These are phyloP conservation scores for Dendrobium huoshanense DNA, from an alignment of 106 monocot species.

Conservation along the genomic window DNA sequence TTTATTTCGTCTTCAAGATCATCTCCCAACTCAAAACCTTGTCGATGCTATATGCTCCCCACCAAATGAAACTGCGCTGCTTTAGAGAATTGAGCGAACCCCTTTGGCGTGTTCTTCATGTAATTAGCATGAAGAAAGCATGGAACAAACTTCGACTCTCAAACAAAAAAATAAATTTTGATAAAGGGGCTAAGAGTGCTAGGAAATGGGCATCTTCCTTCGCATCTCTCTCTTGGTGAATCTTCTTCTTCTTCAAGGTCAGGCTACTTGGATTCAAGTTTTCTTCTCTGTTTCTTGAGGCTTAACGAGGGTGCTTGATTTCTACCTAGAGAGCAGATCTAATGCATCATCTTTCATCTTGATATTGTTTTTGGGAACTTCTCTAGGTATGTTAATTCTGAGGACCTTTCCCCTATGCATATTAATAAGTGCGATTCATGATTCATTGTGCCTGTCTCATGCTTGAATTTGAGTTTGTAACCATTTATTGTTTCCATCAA, in stretches of 20 bases:
- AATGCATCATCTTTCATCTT: neutral
- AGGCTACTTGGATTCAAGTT: neutral
- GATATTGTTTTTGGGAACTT: slow-evolving; percentile 1
- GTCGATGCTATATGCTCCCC: slow-evolving; percentile 14
- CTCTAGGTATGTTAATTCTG: slow-evolving; percentile 16
- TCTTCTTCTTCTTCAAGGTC: slow-evolving; percentile 24
- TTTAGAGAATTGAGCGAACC: slow-evolving; percentile 42
- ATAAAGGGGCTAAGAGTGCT: slow-evolving; percentile 69
- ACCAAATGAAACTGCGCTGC: slow-evolving; percentile 37
- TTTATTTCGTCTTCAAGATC: slow-evolving; percentile 30
- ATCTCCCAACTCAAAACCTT: slow-evolving; percentile 26
- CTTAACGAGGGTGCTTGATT: no score
- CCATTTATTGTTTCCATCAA: no score
- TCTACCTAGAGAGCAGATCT: neutral
- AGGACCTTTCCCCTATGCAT: slow-evolving; percentile 8
- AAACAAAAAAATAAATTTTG: slow-evolving; percentile 58
- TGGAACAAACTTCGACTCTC: slow-evolving; percentile 62
- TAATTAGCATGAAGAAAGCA: slow-evolving; percentile 46
- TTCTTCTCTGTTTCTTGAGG: no score
- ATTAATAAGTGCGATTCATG: neutral
- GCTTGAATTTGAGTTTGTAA: no score
- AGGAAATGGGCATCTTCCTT: slow-evolving; percentile 77
- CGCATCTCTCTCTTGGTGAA: slow-evolving; percentile 74
- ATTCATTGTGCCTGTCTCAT: no score
- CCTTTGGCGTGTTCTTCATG: slow-evolving; percentile 33